These are phyloP conservation scores for Monosporascus sp. DNA, from an alignment of 2,329 filamentous ascomycete species.

Conservation along the genomic window DNA sequence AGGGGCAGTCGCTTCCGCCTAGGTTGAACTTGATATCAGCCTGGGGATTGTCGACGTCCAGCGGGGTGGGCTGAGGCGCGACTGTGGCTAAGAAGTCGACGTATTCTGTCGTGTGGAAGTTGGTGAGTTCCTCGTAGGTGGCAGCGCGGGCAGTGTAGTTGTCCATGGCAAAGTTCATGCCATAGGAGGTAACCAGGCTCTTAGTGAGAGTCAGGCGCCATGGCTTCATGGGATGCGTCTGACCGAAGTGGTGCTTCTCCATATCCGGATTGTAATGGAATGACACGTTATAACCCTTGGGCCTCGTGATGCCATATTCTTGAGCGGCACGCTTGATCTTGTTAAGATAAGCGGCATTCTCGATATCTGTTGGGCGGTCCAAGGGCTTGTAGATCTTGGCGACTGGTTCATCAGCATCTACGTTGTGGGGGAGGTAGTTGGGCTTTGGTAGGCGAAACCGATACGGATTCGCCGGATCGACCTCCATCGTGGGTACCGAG, in stretches of 20 bases:
- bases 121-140: conserved; percentile 78
- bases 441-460: conserved; percentile 50
- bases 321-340: conserved; percentile 53
- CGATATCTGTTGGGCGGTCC: conserved; percentile 44
- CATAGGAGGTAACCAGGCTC: conserved; percentile 88
- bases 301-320: conserved; percentile 67
- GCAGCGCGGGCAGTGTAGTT: conserved; percentile 81
- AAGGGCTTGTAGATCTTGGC: conserved; percentile 48
- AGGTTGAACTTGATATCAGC: conserved; percentile 75
- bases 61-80: conserved; percentile 55
- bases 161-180: conserved; percentile 96
- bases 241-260: conserved; percentile 94
- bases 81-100: conserved; percentile 79
- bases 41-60: conserved; percentile 60
- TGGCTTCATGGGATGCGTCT: conserved; percentile 97
- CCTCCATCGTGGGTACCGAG: conserved; percentile 29
- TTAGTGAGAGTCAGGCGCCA: conserved; percentile 96
- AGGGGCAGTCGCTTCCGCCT: conserved; percentile 85
- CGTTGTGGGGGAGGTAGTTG: conserved; percentile 54
- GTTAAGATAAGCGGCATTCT: conserved; percentile 51
- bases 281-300: conserved; percentile 84
- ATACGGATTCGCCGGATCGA: conserved; percentile 38
- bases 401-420: conserved; percentile 43
- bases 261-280: conserved; percentile 94
- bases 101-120: conserved; percentile 86